Evolutionary conservation across 129 eudicot genomes (phyloP), one percentile per base, ranked within the genome.

Genomic region (Centella asiatica): DNA sequence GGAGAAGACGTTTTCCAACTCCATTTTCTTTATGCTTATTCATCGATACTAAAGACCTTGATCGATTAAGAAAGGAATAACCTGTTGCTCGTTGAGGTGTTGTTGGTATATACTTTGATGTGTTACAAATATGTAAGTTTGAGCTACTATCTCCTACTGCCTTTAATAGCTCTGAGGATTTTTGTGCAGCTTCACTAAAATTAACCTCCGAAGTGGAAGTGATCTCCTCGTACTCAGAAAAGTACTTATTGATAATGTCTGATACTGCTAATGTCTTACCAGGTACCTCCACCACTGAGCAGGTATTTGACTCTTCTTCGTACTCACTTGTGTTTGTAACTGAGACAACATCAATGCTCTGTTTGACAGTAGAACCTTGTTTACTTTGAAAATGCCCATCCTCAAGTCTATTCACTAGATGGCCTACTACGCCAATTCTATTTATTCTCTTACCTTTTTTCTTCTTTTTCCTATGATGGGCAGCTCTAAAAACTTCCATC

Each of bases 191-290:
- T n/a, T 51, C 45, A 31, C 52, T 14, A 18, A 32, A 34, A 12
- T 71, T 44, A 14, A 51, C 26, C 23, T 64, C 50, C 6, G 71
- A 57, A 28, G 66, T 50, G 5, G 83, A 89, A 52, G 82, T 71
- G 68, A 69, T 78, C 66, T 85, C 90, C 54, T 79, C 85, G 27
- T 46, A 48, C 58, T 60, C 47, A 19, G 81, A 60, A 47, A 89
- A 85, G 62, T 89, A 89, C 64, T 81, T 85, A 48, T 74, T 76
- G 60, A 89, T 89, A 31, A 89, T 74, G 65, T 87, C 87, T 8
- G 95, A 85, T 66, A 85, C 79, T 6, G 95, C 82, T 26, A 70
- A 22, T 17, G 71, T 71, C 44, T 77, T 76, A 55, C 64, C 46
- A 32, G 59, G 49, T 28, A 64, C 47, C 34, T 78, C 80, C 20